Percentiles rank a stretch among this genome's conserved stretches.
Evolutionary conservation across 2,329 filamentous ascomycete species (phyloP).

Genomic region (Pseudocercospora eumusae): DNA sequence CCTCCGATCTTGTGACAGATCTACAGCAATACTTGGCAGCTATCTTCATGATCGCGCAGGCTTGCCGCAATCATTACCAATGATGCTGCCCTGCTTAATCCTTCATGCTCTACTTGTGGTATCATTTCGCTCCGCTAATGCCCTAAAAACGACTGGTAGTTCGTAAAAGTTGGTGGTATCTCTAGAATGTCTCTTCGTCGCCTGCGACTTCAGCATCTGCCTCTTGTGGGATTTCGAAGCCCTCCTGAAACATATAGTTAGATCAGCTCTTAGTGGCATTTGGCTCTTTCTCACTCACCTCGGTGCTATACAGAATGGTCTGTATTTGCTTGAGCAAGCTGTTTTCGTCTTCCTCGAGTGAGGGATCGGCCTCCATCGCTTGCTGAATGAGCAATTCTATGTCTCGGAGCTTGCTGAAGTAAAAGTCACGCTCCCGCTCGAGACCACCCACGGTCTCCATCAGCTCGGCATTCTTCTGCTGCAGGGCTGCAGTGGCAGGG

Average conservation of each 20-base stretch:
- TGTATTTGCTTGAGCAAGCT: conserved; percentile 94
- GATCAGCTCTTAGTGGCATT: not conserved
- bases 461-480: conserved; percentile 81
- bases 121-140: conserved; percentile 18
- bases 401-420: conserved; percentile 97
- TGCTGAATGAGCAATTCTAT: conserved; percentile 94
- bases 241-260: conserved; percentile 41
- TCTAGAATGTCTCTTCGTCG: conserved; percentile 77
- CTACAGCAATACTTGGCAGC: not conserved
- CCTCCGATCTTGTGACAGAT: not conserved
- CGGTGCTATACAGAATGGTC: conserved; percentile 93
- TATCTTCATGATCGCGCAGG: not conserved
- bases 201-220: conserved; percentile 59
- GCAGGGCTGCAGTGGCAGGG: conserved; percentile 69
- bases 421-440: conserved; percentile 96
- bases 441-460: conserved; percentile 95
- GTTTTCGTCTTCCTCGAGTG: conserved; percentile 91
- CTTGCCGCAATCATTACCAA: not conserved
- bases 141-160: conserved; percentile 8
- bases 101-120: conserved; percentile 16
- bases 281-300: conserved; percentile 53
- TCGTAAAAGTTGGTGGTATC: conserved; percentile 13
- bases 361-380: conserved; percentile 86
- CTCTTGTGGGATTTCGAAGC: conserved; percentile 85
- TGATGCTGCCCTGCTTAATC: not conserved